Conservation (phyloP, 2,329 filamentous ascomycete species). For the Capronia epimyces region DNA sequence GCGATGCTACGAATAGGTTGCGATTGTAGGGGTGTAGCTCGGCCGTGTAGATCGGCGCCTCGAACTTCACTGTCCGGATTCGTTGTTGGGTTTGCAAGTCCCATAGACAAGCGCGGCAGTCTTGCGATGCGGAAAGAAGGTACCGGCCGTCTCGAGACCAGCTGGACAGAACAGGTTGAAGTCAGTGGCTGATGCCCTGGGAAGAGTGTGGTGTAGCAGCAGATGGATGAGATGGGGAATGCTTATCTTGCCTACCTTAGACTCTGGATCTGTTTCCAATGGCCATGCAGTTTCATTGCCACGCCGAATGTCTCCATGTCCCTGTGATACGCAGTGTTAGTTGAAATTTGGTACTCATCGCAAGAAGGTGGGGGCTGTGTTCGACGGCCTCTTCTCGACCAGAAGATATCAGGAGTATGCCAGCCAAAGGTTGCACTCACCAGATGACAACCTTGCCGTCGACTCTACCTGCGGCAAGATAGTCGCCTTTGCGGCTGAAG, state of each 20-base stretch:
- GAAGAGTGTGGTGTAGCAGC: too few relatives aligned
- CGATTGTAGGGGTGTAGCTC: slow-evolving; percentile 89
- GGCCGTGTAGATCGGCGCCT: slow-evolving; percentile 90
- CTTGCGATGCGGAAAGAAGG: slow-evolving; percentile 84
- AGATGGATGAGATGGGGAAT: neutral
- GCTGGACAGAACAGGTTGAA: slow-evolving; percentile 38
- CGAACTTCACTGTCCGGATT: slow-evolving; percentile 80
- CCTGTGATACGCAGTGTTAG: slow-evolving; percentile 38
- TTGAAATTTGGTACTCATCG: neutral
- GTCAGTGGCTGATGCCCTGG: neutral
- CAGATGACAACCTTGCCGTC: slow-evolving; percentile 91
- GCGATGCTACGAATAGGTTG: slow-evolving; percentile 77
- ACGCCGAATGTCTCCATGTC: slow-evolving; percentile 97
- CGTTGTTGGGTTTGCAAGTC: slow-evolving; percentile 70
- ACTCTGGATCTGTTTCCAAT: slow-evolving; percentile 89
- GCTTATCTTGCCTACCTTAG: slow-evolving; percentile 50
- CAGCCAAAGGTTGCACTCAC: slow-evolving; percentile 16
- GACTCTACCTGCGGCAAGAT: slow-evolving; percentile 83
- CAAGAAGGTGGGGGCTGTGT: neutral
- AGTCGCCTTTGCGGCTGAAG: slow-evolving; percentile 92
- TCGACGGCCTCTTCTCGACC: neutral
- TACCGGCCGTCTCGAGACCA: slow-evolving; percentile 93
- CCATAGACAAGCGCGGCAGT: slow-evolving; percentile 96
- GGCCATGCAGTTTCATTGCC: slow-evolving; percentile 85
- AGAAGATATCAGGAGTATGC: neutral